Percentiles rank a stretch among this genome's conserved stretches.
Conservation (phyloP, 495 filamentous ascomycete species). For the Trichoderma parareesei region DNA sequence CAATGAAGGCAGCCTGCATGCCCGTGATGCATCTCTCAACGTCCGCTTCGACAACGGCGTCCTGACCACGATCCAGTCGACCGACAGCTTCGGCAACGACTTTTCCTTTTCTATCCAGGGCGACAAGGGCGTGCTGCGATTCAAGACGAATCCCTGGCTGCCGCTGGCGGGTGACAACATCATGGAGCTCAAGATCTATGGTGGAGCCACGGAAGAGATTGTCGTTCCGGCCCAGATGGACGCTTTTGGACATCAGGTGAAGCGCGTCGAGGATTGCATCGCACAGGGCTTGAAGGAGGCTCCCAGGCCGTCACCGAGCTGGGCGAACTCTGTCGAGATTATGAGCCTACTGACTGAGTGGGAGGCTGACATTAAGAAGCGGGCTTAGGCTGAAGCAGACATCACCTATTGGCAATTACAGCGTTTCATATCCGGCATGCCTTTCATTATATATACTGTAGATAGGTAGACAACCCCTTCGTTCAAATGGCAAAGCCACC, state of each 20-base stretch:
- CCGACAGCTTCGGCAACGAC: slow-evolving; percentile 1
- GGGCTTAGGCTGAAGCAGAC: neutral
- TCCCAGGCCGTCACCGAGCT: neutral
- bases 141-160: slow-evolving; percentile 1
- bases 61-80: neutral
- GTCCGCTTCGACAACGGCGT: neutral
- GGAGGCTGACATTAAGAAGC: neutral
- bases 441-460: neutral
- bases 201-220: neutral
- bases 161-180: neutral
- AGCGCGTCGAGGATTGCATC: slow-evolving; percentile 5
- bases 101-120: slow-evolving; percentile 1
- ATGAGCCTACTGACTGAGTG: neutral
- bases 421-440: neutral
- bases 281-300: neutral
- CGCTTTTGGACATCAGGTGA: neutral
- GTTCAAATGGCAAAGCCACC: slow-evolving; percentile 5
- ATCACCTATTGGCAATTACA: neutral
- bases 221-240: neutral
- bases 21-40: neutral
- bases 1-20: neutral
- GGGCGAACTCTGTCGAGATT: neutral
- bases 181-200: neutral
- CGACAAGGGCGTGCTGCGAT: neutral
- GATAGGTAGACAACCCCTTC: neutral